Evolutionary conservation across 2,329 filamentous ascomycete species (phyloP), one percentile per base, ranked within the genome.

Genomic region (Neophaeococcomyces aloes): DNA sequence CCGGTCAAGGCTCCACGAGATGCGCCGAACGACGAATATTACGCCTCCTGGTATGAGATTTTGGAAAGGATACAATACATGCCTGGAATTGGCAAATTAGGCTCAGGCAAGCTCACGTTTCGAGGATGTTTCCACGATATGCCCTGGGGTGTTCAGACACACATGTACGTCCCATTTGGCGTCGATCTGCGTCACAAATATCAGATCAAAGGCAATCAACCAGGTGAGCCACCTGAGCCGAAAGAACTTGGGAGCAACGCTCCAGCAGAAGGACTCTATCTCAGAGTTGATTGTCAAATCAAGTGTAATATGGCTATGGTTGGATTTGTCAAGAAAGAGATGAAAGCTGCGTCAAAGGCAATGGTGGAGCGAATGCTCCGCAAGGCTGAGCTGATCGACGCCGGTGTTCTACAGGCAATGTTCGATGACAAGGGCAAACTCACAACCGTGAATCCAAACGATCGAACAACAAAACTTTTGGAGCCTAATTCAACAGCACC

Each of bases 281-380:
- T 94, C 33, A 73, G 83, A 17, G 86, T 94, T 66, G 86, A 94
- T 52, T 80, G 91, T 37, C 81, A 86, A 51, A 79, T 94, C 70
- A 75, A 75, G 46, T 93, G 85, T 66, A 89, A 87, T 56, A 67
- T 86, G 44, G 68, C 91, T 48, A 75, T 91, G 67, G 72, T 79
- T 0, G 65, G 67, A 3, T 93, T 93, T 56, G 83, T 94, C 48
- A 88, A 85, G 69, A 83, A 79, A 64, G 91, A 84, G 10, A 71
- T 93, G 37, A 84, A 83, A 55, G 85, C 82, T 55, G 76, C 83
- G 0, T 86, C 93, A 54, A 72, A 70, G 8, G 68, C 73, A 3
- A 72, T 94, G 7, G 81, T 89, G 3, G 77, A 81, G 2, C 65
- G 71, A 13, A 62, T 85, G 7, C 62, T 75, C 19, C 65, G 67